phyloP scores from a whole-genome alignment of 139 green algal species.

The Micromonas commoda region DNA sequence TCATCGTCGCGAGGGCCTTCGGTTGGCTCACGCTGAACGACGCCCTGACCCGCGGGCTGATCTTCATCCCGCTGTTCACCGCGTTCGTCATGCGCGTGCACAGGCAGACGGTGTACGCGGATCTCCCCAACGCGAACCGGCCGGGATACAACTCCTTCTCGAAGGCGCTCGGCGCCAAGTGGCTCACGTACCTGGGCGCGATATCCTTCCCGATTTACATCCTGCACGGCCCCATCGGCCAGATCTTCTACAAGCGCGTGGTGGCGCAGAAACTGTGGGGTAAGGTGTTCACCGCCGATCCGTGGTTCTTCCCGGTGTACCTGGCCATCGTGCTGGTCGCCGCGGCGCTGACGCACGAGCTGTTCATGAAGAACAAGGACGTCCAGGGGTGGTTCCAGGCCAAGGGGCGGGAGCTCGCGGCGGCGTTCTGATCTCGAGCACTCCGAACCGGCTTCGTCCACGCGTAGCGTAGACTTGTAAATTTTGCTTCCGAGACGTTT shows the following conservation, averaged over 20 bases:
- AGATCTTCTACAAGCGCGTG: conserved; percentile 38
- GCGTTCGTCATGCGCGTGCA: conserved; percentile 34
- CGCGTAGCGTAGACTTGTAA: no score
- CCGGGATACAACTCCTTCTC: background rate
- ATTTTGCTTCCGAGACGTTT: no score
- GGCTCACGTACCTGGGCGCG: conserved; percentile 29
- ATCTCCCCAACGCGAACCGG: background rate
- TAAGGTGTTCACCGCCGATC: conserved; percentile 13
- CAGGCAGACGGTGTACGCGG: conserved; percentile 10
- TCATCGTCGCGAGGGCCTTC: conserved; percentile 22
- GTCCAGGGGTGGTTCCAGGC: conserved; percentile 20
- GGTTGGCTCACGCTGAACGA: conserved; percentile 31
- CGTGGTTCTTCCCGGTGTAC: conserved; percentile 32
- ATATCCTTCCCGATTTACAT: conserved; percentile 40
- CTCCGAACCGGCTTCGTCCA: no score
- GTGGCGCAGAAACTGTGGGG: conserved; percentile 30
- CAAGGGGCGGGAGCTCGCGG: background rate
- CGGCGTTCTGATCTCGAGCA: no score
- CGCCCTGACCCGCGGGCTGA: conserved; percentile 13
- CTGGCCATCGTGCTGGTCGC: conserved; percentile 14
- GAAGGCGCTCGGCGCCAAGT: conserved; percentile 13
- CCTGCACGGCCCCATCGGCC: conserved; percentile 36
- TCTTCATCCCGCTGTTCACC: conserved; percentile 34
- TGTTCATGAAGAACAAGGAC: conserved; percentile 32
- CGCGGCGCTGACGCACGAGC: conserved; percentile 16